These are phyloP conservation scores for Arthrobotrys megalospora DNA, from an alignment of 2,329 filamentous ascomycete species.

Conservation along the genomic window DNA sequence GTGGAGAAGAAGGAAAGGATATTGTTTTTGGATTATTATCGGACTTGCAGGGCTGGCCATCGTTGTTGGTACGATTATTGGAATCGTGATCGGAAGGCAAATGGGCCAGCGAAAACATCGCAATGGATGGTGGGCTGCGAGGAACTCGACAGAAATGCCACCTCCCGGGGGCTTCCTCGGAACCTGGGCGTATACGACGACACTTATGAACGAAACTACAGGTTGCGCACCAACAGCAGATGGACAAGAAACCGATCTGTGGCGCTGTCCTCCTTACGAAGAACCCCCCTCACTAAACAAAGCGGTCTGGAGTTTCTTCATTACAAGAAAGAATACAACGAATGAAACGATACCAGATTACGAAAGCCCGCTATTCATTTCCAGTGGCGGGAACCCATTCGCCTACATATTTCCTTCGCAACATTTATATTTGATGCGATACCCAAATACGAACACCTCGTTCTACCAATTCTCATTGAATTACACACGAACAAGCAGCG, in stretches of 20 bases:
- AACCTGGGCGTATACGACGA: slow-evolving; percentile 48
- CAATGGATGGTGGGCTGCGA: slow-evolving; percentile 35
- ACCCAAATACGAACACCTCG: slow-evolving; percentile 24
- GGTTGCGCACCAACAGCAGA: slow-evolving; percentile 43
- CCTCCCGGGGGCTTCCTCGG: slow-evolving; percentile 47
- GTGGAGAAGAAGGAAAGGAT: slow-evolving; percentile 52
- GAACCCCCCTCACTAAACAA: slow-evolving; percentile 22
- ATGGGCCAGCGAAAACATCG: slow-evolving; percentile 27
- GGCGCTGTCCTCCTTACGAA: slow-evolving; percentile 54
- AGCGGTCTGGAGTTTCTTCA: slow-evolving; percentile 50
- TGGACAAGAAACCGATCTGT: slow-evolving; percentile 40
- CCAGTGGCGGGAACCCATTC: slow-evolving; percentile 48
- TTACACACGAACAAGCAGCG: slow-evolving; percentile 36
- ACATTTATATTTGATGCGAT: slow-evolving; percentile 46
- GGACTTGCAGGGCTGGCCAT: slow-evolving; percentile 41
- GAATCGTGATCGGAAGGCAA: slow-evolving; percentile 46
- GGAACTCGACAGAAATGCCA: slow-evolving; percentile 50
- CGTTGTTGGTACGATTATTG: slow-evolving; percentile 38
- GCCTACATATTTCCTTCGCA: slow-evolving; percentile 27
- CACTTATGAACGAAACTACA: slow-evolving; percentile 26
- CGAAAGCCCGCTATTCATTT: slow-evolving; percentile 35
- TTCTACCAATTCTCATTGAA: slow-evolving; percentile 55
- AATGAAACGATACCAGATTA: slow-evolving; percentile 25
- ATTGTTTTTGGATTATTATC: slow-evolving; percentile 54
- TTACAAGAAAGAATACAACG: slow-evolving; percentile 25